Evolutionary conservation across 768 basidiomycete species (phyloP).

Genomic region (Boletus rufocinnamomeus): DNA sequence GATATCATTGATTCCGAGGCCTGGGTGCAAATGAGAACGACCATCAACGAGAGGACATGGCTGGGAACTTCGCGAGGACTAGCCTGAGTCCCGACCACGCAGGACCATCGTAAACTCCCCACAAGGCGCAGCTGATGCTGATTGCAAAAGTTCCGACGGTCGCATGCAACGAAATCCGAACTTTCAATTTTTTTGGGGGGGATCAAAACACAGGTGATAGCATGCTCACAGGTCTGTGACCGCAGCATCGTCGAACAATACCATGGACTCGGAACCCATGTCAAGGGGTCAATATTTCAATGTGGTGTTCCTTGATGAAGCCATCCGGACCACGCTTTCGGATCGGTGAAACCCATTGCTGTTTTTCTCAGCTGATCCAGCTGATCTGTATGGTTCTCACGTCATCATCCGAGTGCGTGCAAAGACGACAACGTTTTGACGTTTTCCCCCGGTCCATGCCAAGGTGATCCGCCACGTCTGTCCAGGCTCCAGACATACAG

Average conservation of each 20-base stretch:
- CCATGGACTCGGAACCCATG: background rate
- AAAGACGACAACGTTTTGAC: too few species aligned
- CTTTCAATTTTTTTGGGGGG: background rate
- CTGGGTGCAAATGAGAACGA: background rate
- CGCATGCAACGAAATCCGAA: background rate
- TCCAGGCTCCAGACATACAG: background rate
- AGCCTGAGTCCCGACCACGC: too few species aligned
- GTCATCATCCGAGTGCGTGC: background rate
- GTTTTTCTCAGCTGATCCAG: conserved; percentile 1
- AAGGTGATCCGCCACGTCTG: background rate
- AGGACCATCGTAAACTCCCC: background rate
- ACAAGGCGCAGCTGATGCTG: background rate
- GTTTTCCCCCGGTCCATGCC: background rate
- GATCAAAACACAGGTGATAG: background rate
- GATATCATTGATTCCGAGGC: background rate
- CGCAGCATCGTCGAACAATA: background rate
- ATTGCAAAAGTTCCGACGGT: background rate
- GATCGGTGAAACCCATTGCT: background rate
- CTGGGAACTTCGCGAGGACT: background rate
- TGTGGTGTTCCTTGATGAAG: background rate
- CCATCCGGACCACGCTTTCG: background rate
- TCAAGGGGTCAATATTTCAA: too few species aligned
- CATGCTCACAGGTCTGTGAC: background rate
- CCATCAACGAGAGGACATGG: background rate
- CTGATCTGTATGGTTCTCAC: background rate